Conservation (phyloP, 2,329 filamentous ascomycete species). For the Diaporthe helianthi region DNA sequence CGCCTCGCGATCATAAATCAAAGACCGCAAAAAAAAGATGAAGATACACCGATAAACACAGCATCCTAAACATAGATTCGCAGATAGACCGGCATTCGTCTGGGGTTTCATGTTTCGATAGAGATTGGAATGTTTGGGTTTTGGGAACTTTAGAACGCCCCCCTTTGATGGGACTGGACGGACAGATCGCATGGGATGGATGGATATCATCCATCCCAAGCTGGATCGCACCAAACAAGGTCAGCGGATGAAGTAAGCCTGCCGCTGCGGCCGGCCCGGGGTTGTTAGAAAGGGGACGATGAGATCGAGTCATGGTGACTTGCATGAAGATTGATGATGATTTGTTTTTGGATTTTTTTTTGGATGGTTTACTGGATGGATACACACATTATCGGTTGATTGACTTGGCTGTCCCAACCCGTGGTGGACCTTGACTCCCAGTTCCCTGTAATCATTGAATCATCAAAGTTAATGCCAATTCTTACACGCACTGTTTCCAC, state of each 20-base stretch:
- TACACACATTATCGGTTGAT: not conserved
- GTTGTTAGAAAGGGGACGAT: slow-evolving; percentile 1
- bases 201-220: not conserved
- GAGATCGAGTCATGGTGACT: not conserved
- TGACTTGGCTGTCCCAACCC: not conserved
- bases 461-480: not conserved
- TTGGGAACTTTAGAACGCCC: not conserved
- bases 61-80: slow-evolving; percentile 23
- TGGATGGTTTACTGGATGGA: not conserved
- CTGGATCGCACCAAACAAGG: slow-evolving; percentile 11
- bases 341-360: not conserved
- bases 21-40: slow-evolving; percentile 15
- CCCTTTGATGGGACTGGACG: slow-evolving; percentile 4
- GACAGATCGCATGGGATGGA: not conserved
- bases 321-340: not conserved
- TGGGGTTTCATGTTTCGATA: not conserved
- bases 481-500: not conserved
- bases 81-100: not conserved
- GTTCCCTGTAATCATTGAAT: not conserved
- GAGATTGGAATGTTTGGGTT: slow-evolving; percentile 10
- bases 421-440: not conserved
- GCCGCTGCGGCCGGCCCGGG: slow-evolving; percentile 31
- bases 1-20: slow-evolving; percentile 16
- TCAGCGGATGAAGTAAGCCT: slow-evolving; percentile 26
- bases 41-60: slow-evolving; percentile 22